These are phyloP conservation scores for Rhodotorula babjevae DNA, from an alignment of 768 basidiomycete species.

Conservation along the genomic window DNA sequence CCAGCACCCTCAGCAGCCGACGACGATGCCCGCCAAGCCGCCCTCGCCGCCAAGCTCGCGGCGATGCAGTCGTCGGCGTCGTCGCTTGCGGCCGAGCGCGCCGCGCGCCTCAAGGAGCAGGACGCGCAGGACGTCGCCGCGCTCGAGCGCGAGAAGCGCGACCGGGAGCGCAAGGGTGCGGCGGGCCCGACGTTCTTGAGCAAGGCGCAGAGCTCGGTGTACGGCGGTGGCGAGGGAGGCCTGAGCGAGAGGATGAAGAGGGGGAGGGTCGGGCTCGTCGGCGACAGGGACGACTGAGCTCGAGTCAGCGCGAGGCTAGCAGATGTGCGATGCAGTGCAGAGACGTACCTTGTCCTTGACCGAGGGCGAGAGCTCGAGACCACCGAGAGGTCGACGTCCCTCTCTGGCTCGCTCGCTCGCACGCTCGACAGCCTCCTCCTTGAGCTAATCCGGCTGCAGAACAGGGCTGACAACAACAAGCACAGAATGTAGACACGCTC, in stretches of 20 bases:
- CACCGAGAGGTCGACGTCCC: too few species aligned
- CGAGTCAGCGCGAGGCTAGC: neutral
- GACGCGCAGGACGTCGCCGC: conserved; percentile 68
- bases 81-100: conserved; percentile 63
- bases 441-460: too few species aligned
- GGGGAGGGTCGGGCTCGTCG: conserved; percentile 47
- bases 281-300: conserved; percentile 39
- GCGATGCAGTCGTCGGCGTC: conserved; percentile 77
- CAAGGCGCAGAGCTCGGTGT: conserved; percentile 76
- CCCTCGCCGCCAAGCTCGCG: conserved; percentile 78
- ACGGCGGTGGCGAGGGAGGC: conserved; percentile 46
- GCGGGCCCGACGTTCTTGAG: conserved; percentile 64
- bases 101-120: conserved; percentile 63
- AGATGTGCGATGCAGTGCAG: too few species aligned
- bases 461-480: too few species aligned
- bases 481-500: too few species aligned
- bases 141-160: conserved; percentile 64
- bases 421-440: too few species aligned
- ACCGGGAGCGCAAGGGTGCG: conserved; percentile 58
- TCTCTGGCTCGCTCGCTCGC: too few species aligned
- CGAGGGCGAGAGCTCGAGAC: too few species aligned
- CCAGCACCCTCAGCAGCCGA: neutral
- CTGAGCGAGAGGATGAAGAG: conserved; percentile 45
- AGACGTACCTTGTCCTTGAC: too few species aligned
- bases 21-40: conserved; percentile 48